Percentiles rank a stretch among this genome's conserved stretches.
Evolutionary conservation across 2,329 filamentous ascomycete genomes (phyloP).

Genomic region (Apiospora marii): DNA sequence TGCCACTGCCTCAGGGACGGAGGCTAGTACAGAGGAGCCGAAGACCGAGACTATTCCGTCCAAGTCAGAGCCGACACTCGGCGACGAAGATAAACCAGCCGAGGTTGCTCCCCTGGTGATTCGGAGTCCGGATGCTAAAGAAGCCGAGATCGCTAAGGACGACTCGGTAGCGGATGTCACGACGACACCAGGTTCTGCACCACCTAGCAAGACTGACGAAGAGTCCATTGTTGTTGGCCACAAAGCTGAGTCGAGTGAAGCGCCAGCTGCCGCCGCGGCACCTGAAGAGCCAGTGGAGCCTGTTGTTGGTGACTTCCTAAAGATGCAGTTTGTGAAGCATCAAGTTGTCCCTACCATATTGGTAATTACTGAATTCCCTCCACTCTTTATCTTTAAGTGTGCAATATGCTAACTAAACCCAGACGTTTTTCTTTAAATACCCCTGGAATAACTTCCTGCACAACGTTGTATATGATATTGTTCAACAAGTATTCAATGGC

Average conservation of each 20-base stretch:
- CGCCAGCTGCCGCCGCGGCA: conserved; percentile 31
- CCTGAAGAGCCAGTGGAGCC: conserved; percentile 55
- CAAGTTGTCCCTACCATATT: conserved; percentile 94
- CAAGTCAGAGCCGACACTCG: not conserved
- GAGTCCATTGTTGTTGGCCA: conserved; percentile 39
- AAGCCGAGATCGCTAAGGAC: not conserved
- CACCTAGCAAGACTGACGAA: conserved; percentile 37
- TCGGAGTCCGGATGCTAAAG: not conserved
- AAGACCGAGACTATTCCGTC: not conserved
- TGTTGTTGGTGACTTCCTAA: conserved; percentile 92
- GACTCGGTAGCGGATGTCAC: conserved; percentile 21
- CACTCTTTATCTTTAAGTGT: not conserved
- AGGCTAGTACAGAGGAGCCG: not conserved
- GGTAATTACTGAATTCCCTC: conserved; percentile 60
- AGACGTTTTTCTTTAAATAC: conserved; percentile 98
- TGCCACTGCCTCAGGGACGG: not conserved
- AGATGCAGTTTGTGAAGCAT: conserved; percentile 96
- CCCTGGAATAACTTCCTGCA: conserved; percentile 99
- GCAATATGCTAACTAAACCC: conserved; percentile 31
- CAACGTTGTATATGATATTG: conserved; percentile 98
- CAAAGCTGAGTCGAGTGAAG: conserved; percentile 30
- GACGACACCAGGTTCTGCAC: conserved; percentile 22
- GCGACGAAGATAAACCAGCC: not conserved
- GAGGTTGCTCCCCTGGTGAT: conserved; percentile 5
- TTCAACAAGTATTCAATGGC: conserved; percentile 98